Evolutionary conservation across 345 rosid genomes (phyloP).

Genomic region (Eucalyptus fibrosa): DNA sequence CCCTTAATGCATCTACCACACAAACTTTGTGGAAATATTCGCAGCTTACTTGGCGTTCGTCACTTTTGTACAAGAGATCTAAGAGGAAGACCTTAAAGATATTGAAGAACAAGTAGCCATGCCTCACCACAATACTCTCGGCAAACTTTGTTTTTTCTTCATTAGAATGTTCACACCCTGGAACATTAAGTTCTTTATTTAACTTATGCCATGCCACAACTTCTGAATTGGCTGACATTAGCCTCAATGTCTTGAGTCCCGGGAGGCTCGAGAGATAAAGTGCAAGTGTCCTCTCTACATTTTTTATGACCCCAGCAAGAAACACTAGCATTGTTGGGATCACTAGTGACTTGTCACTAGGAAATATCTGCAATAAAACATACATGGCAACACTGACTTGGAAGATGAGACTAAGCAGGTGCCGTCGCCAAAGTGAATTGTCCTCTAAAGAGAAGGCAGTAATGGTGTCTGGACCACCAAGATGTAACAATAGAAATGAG

Average conservation of each 20-base stretch:
- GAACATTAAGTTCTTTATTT: neutral
- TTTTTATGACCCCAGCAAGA: rapidly evolving
- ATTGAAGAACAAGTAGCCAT: neutral
- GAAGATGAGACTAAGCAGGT: rapidly evolving
- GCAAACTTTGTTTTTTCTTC: neutral
- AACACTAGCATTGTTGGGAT: too few relatives aligned
- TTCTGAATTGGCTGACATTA: too few relatives aligned
- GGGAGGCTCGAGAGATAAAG: too few relatives aligned
- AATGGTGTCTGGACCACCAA: neutral
- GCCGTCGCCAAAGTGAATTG: neutral
- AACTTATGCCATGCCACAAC: too few relatives aligned
- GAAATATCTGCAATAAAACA: neutral
- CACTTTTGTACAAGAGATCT: too few relatives aligned
- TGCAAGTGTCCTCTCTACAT: too few relatives aligned
- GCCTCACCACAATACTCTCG: neutral
- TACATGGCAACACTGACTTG: neutral
- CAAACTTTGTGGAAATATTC: neutral
- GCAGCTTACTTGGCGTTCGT: neutral
- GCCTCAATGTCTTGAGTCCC: too few relatives aligned
- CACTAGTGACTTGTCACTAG: neutral
- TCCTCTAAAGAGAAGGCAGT: neutral
- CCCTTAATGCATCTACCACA: neutral
- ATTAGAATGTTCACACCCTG: neutral
- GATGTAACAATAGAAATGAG: neutral
- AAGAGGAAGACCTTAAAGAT: rapidly evolving